Evolutionary conservation across 768 basidiomycete genomes (phyloP), one percentile per base, ranked within the genome.

Genomic region (Russula emetica): DNA sequence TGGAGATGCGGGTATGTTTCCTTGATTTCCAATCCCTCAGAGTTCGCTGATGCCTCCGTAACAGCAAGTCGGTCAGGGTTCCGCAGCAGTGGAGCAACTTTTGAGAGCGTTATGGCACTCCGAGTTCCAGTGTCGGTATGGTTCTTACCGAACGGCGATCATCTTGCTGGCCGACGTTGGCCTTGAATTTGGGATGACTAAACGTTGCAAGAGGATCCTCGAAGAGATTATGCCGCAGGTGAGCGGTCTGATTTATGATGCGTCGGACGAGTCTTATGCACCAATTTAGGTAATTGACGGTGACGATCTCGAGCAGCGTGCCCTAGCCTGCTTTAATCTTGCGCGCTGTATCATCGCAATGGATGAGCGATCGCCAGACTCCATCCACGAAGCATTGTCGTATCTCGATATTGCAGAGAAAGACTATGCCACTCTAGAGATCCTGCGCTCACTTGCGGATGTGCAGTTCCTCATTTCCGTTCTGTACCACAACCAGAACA

Each of bases 211-310:
- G 66, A 80, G 78, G 62, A 79, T 92, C 55, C 69, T 94, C 52
- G 86, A 91, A 54, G 90, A 89, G 63, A 83, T 92, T 52, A 82
- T 93, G 79, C 92, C 92, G 24, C 92, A 93, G 76, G 92, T 87
- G 62, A 64, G 76, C 67, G 2, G 9, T 42, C 53, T 18, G 34
- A 9, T 42, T 42, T 8, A 55, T 34, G 47, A 22, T 14, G 14
- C 47, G 14, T 28, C 32, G 22, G n/a, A n/a, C 14, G 40, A 32
- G 28, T 34, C 18, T 63, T 45, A 60, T 30, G 28, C 32, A 18
- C 3, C 32, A 24, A 20, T 53, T 2, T 66, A 92, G 90, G 75
- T 92, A 40, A 83, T 91, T 51, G 76, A 76, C 57, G 91, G 88
- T 5, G 80, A 83, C 55, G 89, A 93, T 67, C 70, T 87, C 16